Evolutionary conservation across 176 grass and related monocot species (phyloP).

Genomic region (Alopecurus myosuroides): DNA sequence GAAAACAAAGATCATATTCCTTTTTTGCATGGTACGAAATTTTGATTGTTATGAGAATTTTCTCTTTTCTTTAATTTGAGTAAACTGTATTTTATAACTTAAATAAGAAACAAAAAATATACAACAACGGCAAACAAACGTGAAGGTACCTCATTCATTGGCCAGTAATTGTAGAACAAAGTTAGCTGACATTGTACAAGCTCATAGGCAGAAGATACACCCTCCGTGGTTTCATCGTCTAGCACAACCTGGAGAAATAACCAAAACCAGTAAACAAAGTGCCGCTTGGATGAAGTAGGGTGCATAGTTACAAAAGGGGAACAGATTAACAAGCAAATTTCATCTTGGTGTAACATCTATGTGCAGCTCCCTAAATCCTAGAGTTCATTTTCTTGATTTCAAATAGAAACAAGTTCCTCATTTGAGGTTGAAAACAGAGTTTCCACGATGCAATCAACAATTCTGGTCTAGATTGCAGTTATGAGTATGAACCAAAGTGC

Average conservation of each 20-base stretch:
- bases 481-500: neutral
- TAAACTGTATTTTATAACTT: neutral
- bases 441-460: neutral
- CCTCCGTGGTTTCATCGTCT: slow-evolving; percentile 31
- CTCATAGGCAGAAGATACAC: slow-evolving; percentile 53
- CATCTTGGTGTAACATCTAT: neutral
- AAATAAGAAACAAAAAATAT: neutral
- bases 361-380: neutral
- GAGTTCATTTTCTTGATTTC: neutral
- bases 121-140: neutral
- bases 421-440: slow-evolving; percentile 3
- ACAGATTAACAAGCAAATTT: neutral
- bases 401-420: neutral
- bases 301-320: neutral
- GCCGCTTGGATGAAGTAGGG: neutral
- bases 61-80: neutral
- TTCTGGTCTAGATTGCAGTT: neutral
- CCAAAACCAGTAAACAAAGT: slow-evolving; percentile 16
- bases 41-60: neutral
- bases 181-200: slow-evolving; percentile 69
- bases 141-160: slow-evolving; percentile 74
- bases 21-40: neutral
- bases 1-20: neutral
- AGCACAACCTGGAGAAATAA: slow-evolving; percentile 51
- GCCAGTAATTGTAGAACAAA: slow-evolving; percentile 84